phyloP scores from a whole-genome alignment of 2,329 filamentous ascomycete species.

The Pseudophaeomoniella oleicola region DNA sequence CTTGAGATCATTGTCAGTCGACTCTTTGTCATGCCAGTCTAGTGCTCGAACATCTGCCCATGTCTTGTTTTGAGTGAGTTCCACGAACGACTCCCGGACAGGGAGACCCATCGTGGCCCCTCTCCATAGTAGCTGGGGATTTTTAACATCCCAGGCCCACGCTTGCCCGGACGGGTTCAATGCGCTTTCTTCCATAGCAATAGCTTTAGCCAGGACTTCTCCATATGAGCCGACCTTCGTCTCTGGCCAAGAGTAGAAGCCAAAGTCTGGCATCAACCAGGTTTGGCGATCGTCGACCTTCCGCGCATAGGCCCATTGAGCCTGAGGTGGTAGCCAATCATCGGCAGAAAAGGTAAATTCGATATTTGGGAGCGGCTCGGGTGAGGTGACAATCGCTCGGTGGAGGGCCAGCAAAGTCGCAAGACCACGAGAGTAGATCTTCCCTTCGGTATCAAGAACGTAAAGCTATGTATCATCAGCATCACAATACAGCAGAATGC shows the following conservation, averaged over 20 bases:
- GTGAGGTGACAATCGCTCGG: slow-evolving; percentile 28
- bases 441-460: slow-evolving; percentile 17
- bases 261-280: slow-evolving; percentile 41
- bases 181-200: slow-evolving; percentile 4
- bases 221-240: slow-evolving; percentile 28
- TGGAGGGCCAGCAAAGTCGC: slow-evolving; percentile 33
- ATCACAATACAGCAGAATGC: slow-evolving; percentile 1
- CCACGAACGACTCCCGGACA: slow-evolving; percentile 24
- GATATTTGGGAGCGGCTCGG: slow-evolving; percentile 29
- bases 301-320: slow-evolving; percentile 30
- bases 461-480: slow-evolving; percentile 15
- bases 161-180: slow-evolving; percentile 2
- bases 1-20: slow-evolving; percentile 26
- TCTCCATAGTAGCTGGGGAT: slow-evolving; percentile 33
- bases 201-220: slow-evolving; percentile 20
- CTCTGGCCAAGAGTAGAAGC: slow-evolving; percentile 39
- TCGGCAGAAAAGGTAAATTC: slow-evolving; percentile 35
- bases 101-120: slow-evolving; percentile 25
- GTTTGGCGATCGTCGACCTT: slow-evolving; percentile 21
- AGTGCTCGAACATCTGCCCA: slow-evolving; percentile 32
- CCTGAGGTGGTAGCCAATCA: slow-evolving; percentile 21
- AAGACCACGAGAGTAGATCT: slow-evolving; percentile 15
- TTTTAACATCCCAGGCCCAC: slow-evolving; percentile 18
- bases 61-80: slow-evolving; percentile 21
- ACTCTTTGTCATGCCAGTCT: slow-evolving; percentile 25